phyloP scores from a whole-genome alignment of 1,284 basidiomycete genomes.

The Papiliotrema laurentii region DNA sequence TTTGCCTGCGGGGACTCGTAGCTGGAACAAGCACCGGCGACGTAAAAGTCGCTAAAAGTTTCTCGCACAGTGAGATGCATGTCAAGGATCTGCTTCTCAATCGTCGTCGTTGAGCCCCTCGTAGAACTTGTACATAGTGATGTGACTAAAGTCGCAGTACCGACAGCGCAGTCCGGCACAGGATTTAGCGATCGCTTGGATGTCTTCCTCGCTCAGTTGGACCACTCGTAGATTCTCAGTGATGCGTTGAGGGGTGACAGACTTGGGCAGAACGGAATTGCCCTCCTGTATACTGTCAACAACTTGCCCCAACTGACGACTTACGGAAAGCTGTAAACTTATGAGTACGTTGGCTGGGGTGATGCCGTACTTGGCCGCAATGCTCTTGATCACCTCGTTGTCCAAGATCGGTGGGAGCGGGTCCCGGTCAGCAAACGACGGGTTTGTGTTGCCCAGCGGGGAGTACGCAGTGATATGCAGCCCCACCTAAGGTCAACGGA shows the following conservation, averaged over 20 bases:
- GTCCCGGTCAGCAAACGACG: constrained; percentile 14
- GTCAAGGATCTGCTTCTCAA: background rate
- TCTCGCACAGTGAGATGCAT: background rate
- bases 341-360: constrained; percentile 54
- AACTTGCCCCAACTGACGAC: constrained; percentile 48
- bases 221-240: constrained; percentile 26
- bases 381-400: constrained; percentile 51
- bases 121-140: constrained; percentile 19
- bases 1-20: no score
- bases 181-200: constrained; percentile 1
- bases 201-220: constrained; percentile 5
- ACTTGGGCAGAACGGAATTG: constrained; percentile 66
- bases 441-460: constrained; percentile 62
- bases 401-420: constrained; percentile 14
- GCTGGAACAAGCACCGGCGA: no score
- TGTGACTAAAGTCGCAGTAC: constrained; percentile 19
- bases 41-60: no score
- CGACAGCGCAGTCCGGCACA: constrained; percentile 11
- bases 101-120: constrained; percentile 11
- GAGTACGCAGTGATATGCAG: constrained; percentile 79
- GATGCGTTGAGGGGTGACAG: constrained; percentile 50
- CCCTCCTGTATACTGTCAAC: constrained; percentile 61
- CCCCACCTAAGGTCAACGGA: constrained; percentile 5
- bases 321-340: constrained; percentile 30
- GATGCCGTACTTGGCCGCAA: constrained; percentile 60